Conservation (phyloP, 306 rosid genomes). For the Morella rubra region DNA sequence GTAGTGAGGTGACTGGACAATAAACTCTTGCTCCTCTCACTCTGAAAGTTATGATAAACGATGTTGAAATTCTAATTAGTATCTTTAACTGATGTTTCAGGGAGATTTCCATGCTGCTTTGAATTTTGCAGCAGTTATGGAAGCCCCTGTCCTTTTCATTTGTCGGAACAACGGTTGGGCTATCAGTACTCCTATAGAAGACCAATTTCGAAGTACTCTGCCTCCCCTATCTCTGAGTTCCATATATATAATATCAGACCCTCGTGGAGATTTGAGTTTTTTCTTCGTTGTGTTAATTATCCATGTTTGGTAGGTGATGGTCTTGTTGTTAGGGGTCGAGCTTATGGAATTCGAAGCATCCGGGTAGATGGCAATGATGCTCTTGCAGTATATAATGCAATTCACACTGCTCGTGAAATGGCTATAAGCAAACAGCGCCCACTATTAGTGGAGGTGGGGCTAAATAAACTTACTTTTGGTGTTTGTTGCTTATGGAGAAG, state of each 20-base stretch:
- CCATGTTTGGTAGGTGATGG: conserved; percentile 63
- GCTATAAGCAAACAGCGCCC: conserved; percentile 60
- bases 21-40: background rate
- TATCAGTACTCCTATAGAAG: conserved; percentile 55
- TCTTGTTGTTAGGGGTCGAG: conserved; percentile 65
- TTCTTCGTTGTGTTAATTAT: background rate
- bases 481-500: background rate
- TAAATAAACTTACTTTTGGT: conserved; percentile 2
- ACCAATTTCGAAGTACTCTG: conserved; percentile 57
- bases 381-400: conserved; percentile 63
- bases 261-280: background rate
- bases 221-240: background rate
- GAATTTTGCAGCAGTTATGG: conserved; percentile 65
- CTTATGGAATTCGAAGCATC: conserved; percentile 64
- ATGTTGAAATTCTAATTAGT: conserved; percentile 3
- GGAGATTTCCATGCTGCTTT: conserved; percentile 65
- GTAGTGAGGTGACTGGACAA: conserved; percentile 55
- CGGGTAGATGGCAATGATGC: conserved; percentile 79
- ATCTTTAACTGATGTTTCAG: conserved; percentile 34
- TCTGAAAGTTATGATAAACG: conserved; percentile 11
- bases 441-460: conserved; percentile 56
- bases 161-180: conserved; percentile 70
- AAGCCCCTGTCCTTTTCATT: conserved; percentile 50
- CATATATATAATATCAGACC: background rate
- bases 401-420: conserved; percentile 56